Conservation (phyloP, 257 asterid species). For the Nicotiana benthamiana region DNA sequence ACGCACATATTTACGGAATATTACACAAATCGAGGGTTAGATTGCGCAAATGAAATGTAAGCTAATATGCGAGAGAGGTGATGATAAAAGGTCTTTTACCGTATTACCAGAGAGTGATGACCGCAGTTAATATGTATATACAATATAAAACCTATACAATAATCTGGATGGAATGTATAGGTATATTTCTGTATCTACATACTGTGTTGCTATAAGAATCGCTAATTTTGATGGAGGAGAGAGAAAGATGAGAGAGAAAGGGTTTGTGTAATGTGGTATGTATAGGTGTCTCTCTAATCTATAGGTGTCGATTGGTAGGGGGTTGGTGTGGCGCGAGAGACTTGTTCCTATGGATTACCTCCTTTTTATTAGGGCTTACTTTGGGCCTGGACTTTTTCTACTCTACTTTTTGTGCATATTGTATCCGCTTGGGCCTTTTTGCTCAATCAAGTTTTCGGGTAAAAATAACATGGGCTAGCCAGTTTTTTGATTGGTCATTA, state of each 20-base stretch:
- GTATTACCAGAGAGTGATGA: not conserved
- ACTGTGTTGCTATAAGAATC: not conserved
- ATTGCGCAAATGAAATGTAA: not conserved
- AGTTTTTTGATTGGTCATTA: too few species aligned
- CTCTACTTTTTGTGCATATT: too few species aligned
- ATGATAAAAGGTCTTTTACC: not conserved
- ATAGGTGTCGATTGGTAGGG: conserved; percentile 10
- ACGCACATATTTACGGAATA: not conserved
- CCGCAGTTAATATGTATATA: not conserved
- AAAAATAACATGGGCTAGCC: too few species aligned
- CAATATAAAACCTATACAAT: not conserved
- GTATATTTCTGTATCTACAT: conserved; percentile 1
- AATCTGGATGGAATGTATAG: not conserved
- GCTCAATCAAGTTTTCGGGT: too few species aligned
- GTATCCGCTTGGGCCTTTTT: too few species aligned
- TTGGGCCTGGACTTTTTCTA: not conserved
- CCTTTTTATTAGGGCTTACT: not conserved
- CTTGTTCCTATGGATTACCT: not conserved
- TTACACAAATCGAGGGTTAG: not conserved
- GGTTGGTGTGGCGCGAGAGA: conserved; percentile 20
- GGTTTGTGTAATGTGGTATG: not conserved
- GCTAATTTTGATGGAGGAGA: conserved; percentile 14
- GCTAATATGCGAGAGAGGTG: not conserved
- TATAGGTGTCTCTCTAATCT: not conserved
- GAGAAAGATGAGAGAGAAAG: conserved; percentile 5